Base-by-base conservation (phyloP, 2,329 filamentous ascomycete genomes). In the Zelopaecilomyces penicillatus region DNA sequence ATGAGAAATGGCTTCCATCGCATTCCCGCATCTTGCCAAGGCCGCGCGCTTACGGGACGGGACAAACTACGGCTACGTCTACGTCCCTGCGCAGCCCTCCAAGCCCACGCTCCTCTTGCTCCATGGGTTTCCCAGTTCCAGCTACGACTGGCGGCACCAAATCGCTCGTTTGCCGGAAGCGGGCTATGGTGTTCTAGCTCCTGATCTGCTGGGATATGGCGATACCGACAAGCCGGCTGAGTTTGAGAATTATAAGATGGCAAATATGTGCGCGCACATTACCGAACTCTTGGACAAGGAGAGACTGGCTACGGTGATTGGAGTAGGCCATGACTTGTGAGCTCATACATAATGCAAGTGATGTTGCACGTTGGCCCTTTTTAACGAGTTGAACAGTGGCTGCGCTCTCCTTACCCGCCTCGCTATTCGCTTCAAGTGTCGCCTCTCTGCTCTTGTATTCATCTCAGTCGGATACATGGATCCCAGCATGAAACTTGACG, bases 191-290 rank as follows among this genome's bases (percentile, higher is more conserved):
- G 51, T 48, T 5, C 39, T 55, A 6, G 51, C 43, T 3, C 50
- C 50, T 1, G 53, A 55, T 19, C 44, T 52, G 28, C 52, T 55
- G 4, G 53, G 53, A 8, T 55, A 51, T n/a, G 53, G 53, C 3
- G 48, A 49, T 6, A 51, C 44, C 9, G 51, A 55, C 19, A 53
- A 43, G 34, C 44, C 43, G 3, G 3, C 31, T 2, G 50, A 52
- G 2, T 12, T 52, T 1, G 46, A 48, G 3, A 43, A 41, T 4
- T 55, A 55, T 28, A 45, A 45, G 3, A 3, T 50, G 3, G 51
- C 53, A 27, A 37, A 27, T 1, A 38, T 54, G 2, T 43, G 42
- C 3, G 30, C 36, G 0, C 50, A 55, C 28, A 46, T 52, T 3
- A 32, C 10, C 11, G 52, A 55, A 10, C 30, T 54, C 1, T 33